phyloP scores from a whole-genome alignment of 495 filamentous ascomycete genomes.

The Articulospora tetracladia region DNA sequence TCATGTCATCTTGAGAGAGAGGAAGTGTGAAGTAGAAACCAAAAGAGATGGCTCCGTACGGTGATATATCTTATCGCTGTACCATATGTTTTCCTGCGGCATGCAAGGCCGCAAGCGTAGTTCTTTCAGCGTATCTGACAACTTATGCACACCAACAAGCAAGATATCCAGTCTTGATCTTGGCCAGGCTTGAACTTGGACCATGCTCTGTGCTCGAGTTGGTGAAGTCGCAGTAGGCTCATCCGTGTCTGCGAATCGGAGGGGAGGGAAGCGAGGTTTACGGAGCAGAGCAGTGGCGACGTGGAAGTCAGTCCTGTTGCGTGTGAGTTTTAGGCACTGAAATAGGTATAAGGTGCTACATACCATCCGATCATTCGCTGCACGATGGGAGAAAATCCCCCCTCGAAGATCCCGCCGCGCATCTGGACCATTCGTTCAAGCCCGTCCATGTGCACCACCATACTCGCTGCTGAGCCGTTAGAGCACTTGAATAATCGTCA shows the following conservation, averaged over 20 bases:
- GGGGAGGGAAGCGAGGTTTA: conserved; percentile 13
- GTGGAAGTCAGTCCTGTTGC: conserved; percentile 4
- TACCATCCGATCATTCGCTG: conserved; percentile 14
- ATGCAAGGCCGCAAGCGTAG: neutral
- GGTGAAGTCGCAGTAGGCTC: neutral
- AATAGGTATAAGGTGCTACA: neutral
- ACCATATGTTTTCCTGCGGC: conserved; percentile 17
- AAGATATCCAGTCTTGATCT: too few relatives aligned
- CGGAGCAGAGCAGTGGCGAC: conserved; percentile 2
- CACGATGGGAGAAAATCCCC: conserved; percentile 9
- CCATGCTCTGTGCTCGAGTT: too few relatives aligned
- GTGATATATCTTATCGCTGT: conserved; percentile 13
- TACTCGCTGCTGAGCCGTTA: conserved; percentile 6
- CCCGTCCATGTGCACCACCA: conserved; percentile 14
- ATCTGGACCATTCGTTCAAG: conserved; percentile 13
- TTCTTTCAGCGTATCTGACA: neutral
- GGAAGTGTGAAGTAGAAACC: too few relatives aligned
- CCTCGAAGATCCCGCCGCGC: conserved; percentile 6
- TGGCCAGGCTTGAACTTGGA: too few relatives aligned
- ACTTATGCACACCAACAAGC: neutral
- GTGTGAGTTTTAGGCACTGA: neutral
- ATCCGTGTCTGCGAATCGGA: neutral
- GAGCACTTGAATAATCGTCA: conserved; percentile 4
- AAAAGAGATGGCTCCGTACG: too few relatives aligned
- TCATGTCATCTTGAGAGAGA: too few relatives aligned